phyloP scores from a whole-genome alignment of 495 filamentous ascomycete species.

The Rostrohypoxylon terebratum region DNA sequence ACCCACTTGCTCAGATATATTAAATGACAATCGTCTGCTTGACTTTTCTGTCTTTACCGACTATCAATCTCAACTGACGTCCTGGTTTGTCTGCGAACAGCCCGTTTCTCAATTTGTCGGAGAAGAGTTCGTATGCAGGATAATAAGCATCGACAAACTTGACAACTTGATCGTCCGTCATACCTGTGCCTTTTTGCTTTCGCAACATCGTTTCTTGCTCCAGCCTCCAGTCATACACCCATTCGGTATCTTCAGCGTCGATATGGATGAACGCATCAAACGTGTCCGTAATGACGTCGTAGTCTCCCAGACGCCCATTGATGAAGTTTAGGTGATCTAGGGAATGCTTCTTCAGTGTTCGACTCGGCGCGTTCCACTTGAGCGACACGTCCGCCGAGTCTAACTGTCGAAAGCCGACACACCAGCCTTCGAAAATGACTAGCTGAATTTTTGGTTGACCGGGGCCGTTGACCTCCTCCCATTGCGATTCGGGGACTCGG shows the following conservation, averaged over 20 bases:
- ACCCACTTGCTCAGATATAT: conserved; percentile 42
- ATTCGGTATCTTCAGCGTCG: conserved; percentile 80
- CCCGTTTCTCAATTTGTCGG: conserved; percentile 72
- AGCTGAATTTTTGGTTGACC: conserved; percentile 66
- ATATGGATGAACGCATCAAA: conserved; percentile 90
- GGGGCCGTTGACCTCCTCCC: conserved; percentile 71
- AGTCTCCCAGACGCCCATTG: conserved; percentile 74
- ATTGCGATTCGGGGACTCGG: conserved; percentile 69
- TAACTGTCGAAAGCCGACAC: conserved; percentile 84
- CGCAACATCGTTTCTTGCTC: conserved; percentile 82
- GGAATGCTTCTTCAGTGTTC: conserved; percentile 66
- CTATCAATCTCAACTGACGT: conserved; percentile 76
- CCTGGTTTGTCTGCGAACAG: conserved; percentile 65
- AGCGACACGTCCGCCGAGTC: conserved; percentile 62
- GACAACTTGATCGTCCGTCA: conserved; percentile 71
- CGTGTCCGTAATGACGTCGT: conserved; percentile 78
- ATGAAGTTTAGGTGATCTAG: conserved; percentile 77
- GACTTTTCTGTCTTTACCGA: conserved; percentile 75
- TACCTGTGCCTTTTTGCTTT: conserved; percentile 70
- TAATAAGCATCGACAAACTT: conserved; percentile 69
- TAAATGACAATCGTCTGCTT: conserved; percentile 67
- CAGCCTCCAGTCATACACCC: conserved; percentile 88
- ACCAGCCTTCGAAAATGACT: conserved; percentile 93
- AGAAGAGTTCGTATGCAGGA: conserved; percentile 77
- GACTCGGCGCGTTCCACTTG: conserved; percentile 66